Base-by-base conservation (phyloP, 2,329 filamentous ascomycete genomes). In the Davidsoniella neocaledoniae region DNA sequence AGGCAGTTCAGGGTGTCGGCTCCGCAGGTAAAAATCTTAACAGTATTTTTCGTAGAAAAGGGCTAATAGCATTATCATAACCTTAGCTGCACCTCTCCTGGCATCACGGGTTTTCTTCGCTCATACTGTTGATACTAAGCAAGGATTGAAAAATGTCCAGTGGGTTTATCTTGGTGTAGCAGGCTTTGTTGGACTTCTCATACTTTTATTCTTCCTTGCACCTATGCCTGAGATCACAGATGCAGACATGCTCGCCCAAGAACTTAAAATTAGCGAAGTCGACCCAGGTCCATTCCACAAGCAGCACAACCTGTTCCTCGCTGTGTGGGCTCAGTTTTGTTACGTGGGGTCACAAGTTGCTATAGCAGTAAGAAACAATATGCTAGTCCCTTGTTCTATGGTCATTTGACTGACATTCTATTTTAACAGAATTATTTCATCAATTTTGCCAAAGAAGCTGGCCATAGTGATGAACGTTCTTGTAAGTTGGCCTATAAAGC, bases 1-100 rank as follows among this genome's bases (percentile, higher is more conserved):
- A 88, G 62, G 80, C 81, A 49, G 81, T 87, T 65, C 83, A 87
- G 58, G 83, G 80, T 49, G 76, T 86, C 44, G 83, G 82, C 36
- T 81, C 80, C 7, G 78, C 86, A 44, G 68, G 52, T 54, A 39
- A 45, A 25, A 12, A 5, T 14, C 3, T 19, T 36, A 36, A n/a
- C 16, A 26, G 33, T 16, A 19, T 36, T 21, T 10, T 16, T 19
- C 10, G 12, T 8, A n/a, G 19, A 73, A 86, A 2, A 80, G 70
- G 4, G 82, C 80, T 55, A 81, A 23, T n/a, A 7, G 19, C 19
- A 14, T 43, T 10, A 14, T 88, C 0, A 21, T 19, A 40, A 19
- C 16, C 14, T 10, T 40, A 48, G 56, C 76, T 14, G 74, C 74
- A 0, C 77, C 76, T 0, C 69, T 80, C 1, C 63, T 81, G 6